These are phyloP conservation scores for Saccharomyces cerevisiae DNA, from an alignment of 805 yeast genomes.

Conservation along the genomic window DNA sequence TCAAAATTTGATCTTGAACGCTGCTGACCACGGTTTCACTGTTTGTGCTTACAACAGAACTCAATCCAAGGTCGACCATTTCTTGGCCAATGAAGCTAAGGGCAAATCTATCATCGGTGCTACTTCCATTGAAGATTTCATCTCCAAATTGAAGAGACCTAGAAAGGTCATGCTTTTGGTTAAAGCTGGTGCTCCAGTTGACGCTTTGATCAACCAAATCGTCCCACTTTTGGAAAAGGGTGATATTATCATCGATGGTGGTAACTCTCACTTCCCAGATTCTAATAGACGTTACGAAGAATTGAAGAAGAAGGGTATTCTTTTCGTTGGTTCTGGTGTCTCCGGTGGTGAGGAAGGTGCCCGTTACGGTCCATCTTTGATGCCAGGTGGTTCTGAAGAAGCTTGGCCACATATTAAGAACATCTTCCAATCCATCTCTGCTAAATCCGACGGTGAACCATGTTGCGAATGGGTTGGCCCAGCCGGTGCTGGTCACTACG, in stretches of 20 bases:
- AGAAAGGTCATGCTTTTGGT: conserved; percentile 90
- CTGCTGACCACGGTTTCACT: conserved; percentile 97
- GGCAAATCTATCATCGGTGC: conserved; percentile 96
- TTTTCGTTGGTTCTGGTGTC: conserved; percentile 97
- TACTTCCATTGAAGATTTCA: conserved; percentile 80
- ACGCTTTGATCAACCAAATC: conserved; percentile 78
- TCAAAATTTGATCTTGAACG: conserved; percentile 92
- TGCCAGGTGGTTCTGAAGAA: conserved; percentile 98
- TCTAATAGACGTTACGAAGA: conserved; percentile 93
- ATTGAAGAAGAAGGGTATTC: conserved; percentile 76
- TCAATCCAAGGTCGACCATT: conserved; percentile 88
- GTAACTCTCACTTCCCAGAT: conserved; percentile 99
- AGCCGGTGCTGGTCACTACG: conserved; percentile 98
- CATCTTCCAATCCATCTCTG: conserved; percentile 92
- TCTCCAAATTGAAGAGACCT: conserved; percentile 88
- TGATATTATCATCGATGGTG: conserved; percentile 98
- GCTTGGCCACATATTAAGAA: conserved; percentile 99
- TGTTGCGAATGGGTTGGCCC: conserved; percentile 99
- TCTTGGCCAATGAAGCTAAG: conserved; percentile 90
- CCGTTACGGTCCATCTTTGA: conserved; percentile 95
- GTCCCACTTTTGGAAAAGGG: conserved; percentile 89
- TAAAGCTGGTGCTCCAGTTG: conserved; percentile 96
- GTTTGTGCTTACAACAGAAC: conserved; percentile 99
- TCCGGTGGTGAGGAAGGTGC: conserved; percentile 99
- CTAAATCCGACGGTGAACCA: conserved; percentile 97